Evolutionary conservation across 148 eudicot species (phyloP).

Genomic region (Rhododendron williamsianum): DNA sequence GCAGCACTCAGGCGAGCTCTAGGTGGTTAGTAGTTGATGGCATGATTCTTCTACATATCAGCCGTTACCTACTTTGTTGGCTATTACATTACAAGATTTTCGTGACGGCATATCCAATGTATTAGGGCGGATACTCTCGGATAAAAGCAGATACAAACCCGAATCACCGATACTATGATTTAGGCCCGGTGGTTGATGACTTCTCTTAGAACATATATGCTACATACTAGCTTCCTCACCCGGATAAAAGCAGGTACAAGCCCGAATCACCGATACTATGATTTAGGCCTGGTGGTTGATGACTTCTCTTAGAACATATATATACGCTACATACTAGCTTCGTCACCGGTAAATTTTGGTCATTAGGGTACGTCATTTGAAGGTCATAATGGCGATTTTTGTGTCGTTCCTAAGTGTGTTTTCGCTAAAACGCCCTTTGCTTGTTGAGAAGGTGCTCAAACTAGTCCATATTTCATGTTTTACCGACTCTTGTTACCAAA

Average conservation of each 20-base stretch:
- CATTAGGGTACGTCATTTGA: not conserved
- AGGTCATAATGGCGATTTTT: not conserved
- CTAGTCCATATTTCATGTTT: not conserved
- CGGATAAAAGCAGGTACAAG: not conserved
- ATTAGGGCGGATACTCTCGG: not conserved
- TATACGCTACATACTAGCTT: not conserved
- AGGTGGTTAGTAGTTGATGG: constrained; percentile 22
- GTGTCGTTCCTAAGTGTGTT: not conserved
- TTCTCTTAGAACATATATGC: not conserved
- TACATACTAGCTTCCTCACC: not conserved
- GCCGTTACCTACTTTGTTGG: not conserved
- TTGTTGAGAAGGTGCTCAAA: not conserved
- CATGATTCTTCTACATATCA: not conserved
- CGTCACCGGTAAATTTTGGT: not conserved
- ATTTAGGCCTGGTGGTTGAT: not conserved
- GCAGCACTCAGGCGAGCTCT: constrained; percentile 52
- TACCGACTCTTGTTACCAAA: not conserved
- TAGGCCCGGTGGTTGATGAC: not conserved
- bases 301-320: not conserved
- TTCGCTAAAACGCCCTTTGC: not conserved
- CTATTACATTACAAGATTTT: not conserved
- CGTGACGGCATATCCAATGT: not conserved
- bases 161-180: not conserved
- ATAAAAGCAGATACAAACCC: not conserved
- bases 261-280: not conserved